phyloP scores from a whole-genome alignment of 345 rosid species.

The Odontarrhena argentea region DNA sequence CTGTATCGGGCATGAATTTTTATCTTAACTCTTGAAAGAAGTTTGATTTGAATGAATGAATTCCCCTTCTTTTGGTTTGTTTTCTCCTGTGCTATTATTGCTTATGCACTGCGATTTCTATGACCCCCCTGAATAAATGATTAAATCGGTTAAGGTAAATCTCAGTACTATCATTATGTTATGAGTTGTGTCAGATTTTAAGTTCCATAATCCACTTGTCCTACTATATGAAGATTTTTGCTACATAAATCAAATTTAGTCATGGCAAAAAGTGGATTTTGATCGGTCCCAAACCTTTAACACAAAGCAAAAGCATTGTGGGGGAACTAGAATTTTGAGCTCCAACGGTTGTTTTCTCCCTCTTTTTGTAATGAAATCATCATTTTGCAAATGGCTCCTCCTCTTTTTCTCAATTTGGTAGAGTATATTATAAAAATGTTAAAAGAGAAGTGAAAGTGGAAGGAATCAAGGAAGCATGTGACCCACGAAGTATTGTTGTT shows the following conservation, averaged over 20 bases:
- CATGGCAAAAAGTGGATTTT: slow-evolving; percentile 12
- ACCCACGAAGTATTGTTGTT: slow-evolving; percentile 32
- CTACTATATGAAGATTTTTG: neutral
- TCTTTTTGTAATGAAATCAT: slow-evolving; percentile 15
- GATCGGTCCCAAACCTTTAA: slow-evolving; percentile 1
- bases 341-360: slow-evolving; percentile 32
- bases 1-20: slow-evolving; percentile 1
- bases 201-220: slow-evolving; percentile 5
- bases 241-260: slow-evolving; percentile 1
- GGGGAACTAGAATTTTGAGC: slow-evolving; percentile 28
- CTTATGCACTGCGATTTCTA: neutral
- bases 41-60: slow-evolving; percentile 6
- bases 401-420: neutral
- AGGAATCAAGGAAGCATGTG: slow-evolving; percentile 39
- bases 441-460: slow-evolving; percentile 31
- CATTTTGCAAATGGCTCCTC: slow-evolving; percentile 24
- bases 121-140: neutral
- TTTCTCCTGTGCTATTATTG: neutral
- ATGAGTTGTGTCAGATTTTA: neutral
- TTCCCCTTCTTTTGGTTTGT: neutral
- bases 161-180: neutral
- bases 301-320: slow-evolving; percentile 16
- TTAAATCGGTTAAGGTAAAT: neutral
- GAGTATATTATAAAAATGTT: neutral
- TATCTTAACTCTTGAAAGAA: neutral